Evolutionary conservation across 2,329 filamentous ascomycete genomes (phyloP), one percentile per base, ranked within the genome.

Genomic region (Verticillium nubilum): DNA sequence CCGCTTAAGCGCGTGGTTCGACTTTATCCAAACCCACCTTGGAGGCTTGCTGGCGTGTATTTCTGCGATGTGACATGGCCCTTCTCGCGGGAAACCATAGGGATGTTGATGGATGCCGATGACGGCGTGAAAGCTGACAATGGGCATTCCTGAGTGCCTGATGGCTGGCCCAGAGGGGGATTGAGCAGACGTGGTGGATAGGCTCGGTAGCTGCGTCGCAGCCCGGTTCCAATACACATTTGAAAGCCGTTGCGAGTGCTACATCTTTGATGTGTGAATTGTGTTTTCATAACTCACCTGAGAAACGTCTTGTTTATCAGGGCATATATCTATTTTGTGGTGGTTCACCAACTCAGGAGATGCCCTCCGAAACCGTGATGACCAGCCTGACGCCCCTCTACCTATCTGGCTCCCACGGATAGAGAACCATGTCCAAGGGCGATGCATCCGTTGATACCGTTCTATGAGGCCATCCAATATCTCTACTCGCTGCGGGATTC

Each of bases 1-100:
- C 91, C 75, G 90, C 91, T 76, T 92, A 90, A 81, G 67, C 63
- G 67, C 54, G 59, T 54, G 52, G 35, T 19, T 1, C 23, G 47
- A 29, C 42, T 23, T 13, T 13, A 15, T 19, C 29, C 29, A 31
- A 6, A 37, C 1, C 12, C 15, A 13, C 33, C 15, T 17, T 13
- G 33, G 33, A 37, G n/a, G 33, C 15, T 15, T 37, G 33, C 12
- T 37, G n/a, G n/a, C n/a, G 29, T 31, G 29, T 31, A 17, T 5
- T 37, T 17, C 33, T 37, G 33, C 33, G 15, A 37, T 37, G 33
- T 17, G 13, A 17, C 33, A 13, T 23, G 9, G 42, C 19, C 13
- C 10, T 50, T 4, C 13, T 19, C 25, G 7, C 19, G 42, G n/a
- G n/a, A 23, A 50, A 12, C 19, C 19, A 10, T 19, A 10, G 17